Conservation (phyloP, 352 stramenopile species). For the Globisporangium yorkense region DNA sequence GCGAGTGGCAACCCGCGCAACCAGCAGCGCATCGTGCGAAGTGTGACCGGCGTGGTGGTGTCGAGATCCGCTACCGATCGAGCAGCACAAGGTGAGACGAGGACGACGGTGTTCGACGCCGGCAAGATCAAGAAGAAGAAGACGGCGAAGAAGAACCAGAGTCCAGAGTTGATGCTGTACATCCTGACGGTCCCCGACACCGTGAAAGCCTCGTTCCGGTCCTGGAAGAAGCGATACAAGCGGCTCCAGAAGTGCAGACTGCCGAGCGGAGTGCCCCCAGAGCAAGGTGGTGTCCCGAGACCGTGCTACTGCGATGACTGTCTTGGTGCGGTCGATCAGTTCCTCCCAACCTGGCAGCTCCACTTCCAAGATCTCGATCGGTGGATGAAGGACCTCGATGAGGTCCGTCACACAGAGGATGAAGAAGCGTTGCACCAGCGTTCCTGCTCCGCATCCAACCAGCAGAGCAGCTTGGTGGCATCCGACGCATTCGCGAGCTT, state of each 20-base stretch:
- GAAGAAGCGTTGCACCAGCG: background rate
- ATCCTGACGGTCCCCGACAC: slow-evolving; percentile 26
- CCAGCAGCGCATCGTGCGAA: slow-evolving; percentile 35
- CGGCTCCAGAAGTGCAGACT: slow-evolving; percentile 25
- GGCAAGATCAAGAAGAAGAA: slow-evolving; percentile 15
- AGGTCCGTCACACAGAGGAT: background rate
- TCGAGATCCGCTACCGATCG: background rate
- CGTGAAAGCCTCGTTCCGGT: slow-evolving; percentile 28
- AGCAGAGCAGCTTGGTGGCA: slow-evolving; percentile 10
- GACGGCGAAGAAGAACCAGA: background rate
- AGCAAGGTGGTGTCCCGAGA: slow-evolving; percentile 28
- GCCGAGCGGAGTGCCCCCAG: slow-evolving; percentile 30
- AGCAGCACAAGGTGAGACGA: background rate
- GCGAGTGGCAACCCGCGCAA: slow-evolving; percentile 27
- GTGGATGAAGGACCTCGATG: slow-evolving; percentile 18
- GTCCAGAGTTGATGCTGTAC: slow-evolving; percentile 13
- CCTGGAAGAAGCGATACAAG: slow-evolving; percentile 35
- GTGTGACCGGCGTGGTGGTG: slow-evolving; percentile 23
- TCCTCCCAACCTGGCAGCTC: slow-evolving; percentile 43
- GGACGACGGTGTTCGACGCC: slow-evolving; percentile 9
- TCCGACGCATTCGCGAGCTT: slow-evolving; percentile 18
- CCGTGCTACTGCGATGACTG: slow-evolving; percentile 52
- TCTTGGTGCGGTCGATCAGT: slow-evolving; percentile 29
- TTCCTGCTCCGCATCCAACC: background rate
- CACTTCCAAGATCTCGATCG: slow-evolving; percentile 48